Percentiles rank a stretch among this genome's conserved stretches.
These are phyloP conservation scores for Sugiyamaella paludigena DNA, from an alignment of 1,139 yeast genomes.

Conservation along the genomic window DNA sequence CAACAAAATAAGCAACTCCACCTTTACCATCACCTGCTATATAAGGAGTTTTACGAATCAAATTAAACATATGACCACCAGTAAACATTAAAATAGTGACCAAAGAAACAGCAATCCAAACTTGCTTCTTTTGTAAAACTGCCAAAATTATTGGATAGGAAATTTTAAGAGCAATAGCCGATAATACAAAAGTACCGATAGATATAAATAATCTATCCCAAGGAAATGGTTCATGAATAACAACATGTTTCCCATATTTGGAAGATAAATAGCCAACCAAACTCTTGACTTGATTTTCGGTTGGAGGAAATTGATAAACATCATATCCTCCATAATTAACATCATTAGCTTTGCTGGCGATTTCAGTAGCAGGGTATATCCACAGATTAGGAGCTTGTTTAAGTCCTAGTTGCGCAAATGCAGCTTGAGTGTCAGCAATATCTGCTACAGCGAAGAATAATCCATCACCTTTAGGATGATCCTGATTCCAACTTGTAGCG, in stretches of 20 bases:
- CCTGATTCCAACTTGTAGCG: slow-evolving; percentile 56
- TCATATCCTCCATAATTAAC: slow-evolving; percentile 43
- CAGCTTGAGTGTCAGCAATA: slow-evolving; percentile 52
- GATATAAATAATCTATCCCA: slow-evolving; percentile 52
- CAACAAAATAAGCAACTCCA: slow-evolving; percentile 57
- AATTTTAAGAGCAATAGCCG: slow-evolving; percentile 33
- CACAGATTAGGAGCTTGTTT: slow-evolving; percentile 78
- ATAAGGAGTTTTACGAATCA: slow-evolving; percentile 74
- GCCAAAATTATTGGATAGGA: slow-evolving; percentile 33
- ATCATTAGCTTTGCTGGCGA: slow-evolving; percentile 26
- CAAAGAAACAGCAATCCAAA: slow-evolving; percentile 68
- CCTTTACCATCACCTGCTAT: slow-evolving; percentile 59
- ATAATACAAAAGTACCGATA: slow-evolving; percentile 38
- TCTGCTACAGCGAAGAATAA: slow-evolving; percentile 76
- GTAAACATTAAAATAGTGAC: slow-evolving; percentile 67
- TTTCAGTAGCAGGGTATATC: slow-evolving; percentile 58
- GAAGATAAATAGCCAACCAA: slow-evolving; percentile 39
- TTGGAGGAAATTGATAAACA: slow-evolving; percentile 46
- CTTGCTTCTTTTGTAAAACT: slow-evolving; percentile 43
- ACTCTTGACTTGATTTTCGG: slow-evolving; percentile 51
- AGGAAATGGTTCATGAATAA: slow-evolving; percentile 56
- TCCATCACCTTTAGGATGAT: slow-evolving; percentile 47
- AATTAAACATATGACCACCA: slow-evolving; percentile 92
- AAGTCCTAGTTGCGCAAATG: slow-evolving; percentile 54
- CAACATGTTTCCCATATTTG: slow-evolving; percentile 46